Conservation (phyloP, 2,329 filamentous ascomycete species). For the Cercospora zeina region DNA sequence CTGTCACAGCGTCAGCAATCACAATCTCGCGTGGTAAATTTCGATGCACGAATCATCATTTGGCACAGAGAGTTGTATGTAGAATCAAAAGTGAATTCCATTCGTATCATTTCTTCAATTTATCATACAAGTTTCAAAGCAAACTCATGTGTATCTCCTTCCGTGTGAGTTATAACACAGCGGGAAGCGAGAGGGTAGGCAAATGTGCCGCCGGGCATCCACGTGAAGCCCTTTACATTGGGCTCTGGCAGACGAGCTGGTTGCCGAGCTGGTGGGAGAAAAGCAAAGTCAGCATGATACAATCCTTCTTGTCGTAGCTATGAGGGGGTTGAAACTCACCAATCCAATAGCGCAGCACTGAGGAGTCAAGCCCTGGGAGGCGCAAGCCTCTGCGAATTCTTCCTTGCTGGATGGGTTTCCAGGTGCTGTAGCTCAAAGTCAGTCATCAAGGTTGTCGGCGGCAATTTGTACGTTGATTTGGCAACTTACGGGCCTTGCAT, state of each 20-base stretch:
- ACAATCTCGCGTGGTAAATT: too few species aligned
- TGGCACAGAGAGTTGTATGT: too few species aligned
- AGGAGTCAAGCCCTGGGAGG: not conserved
- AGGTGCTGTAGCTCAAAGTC: slow-evolving; percentile 4
- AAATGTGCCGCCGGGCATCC: too few species aligned
- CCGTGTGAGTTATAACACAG: not conserved
- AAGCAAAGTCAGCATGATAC: slow-evolving; percentile 5
- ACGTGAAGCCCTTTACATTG: not conserved
- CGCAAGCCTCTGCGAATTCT: slow-evolving; percentile 76
- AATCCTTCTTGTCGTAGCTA: not conserved
- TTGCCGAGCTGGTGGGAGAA: slow-evolving; percentile 9
- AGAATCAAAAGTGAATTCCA: too few species aligned
- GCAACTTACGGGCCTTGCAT: slow-evolving; percentile 15
- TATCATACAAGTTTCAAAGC: too few species aligned
- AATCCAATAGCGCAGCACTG: slow-evolving; percentile 15
- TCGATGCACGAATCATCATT: too few species aligned
- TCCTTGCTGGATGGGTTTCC: slow-evolving; percentile 72
- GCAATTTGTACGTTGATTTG: not conserved
- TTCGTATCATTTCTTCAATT: too few species aligned
- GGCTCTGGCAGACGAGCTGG: slow-evolving; percentile 15
- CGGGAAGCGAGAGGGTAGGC: not conserved
- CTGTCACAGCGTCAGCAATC: too few species aligned
- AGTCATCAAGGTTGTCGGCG: not conserved
- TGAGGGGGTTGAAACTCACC: not conserved
- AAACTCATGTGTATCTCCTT: not conserved